phyloP scores from a whole-genome alignment of 2,329 filamentous ascomycete species.

The Shiraia bambusicola region DNA sequence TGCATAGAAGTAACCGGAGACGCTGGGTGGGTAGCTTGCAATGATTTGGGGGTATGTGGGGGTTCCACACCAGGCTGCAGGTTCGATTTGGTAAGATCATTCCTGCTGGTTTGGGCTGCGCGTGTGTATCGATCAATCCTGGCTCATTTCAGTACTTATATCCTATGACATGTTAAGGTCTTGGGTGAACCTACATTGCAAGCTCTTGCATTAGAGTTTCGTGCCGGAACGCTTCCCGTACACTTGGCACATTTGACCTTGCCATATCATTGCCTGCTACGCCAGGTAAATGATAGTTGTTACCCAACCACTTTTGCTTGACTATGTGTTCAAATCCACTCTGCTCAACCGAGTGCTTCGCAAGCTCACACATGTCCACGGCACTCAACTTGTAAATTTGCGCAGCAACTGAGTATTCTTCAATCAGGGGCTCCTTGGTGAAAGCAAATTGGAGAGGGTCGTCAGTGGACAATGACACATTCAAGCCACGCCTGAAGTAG shows the following conservation, averaged over 20 bases:
- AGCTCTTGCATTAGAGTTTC: slow-evolving; percentile 83
- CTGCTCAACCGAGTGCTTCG: slow-evolving; percentile 92
- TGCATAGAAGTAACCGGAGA: slow-evolving; percentile 46
- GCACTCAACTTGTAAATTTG: slow-evolving; percentile 98
- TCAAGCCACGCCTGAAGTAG: slow-evolving; percentile 92
- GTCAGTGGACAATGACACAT: slow-evolving; percentile 94
- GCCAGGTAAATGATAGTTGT: slow-evolving; percentile 74
- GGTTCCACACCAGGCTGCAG: slow-evolving; percentile 27
- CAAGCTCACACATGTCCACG: slow-evolving; percentile 97
- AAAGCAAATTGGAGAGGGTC: slow-evolving; percentile 98
- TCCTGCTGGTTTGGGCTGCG: slow-evolving; percentile 30
- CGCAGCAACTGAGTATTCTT: slow-evolving; percentile 95
- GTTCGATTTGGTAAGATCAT: slow-evolving; percentile 40
- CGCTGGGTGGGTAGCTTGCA: slow-evolving; percentile 34
- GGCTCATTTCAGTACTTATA: slow-evolving; percentile 2
- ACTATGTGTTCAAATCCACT: slow-evolving; percentile 88
- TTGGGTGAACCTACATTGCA: slow-evolving; percentile 66
- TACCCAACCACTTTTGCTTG: slow-evolving; percentile 89
- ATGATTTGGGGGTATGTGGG: slow-evolving; percentile 34
- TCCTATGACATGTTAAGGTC: neutral
- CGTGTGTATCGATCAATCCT: slow-evolving; percentile 49
- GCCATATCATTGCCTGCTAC: slow-evolving; percentile 86
- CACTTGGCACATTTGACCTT: slow-evolving; percentile 94
- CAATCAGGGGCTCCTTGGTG: slow-evolving; percentile 95
- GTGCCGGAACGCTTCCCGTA: slow-evolving; percentile 84